Conservation (phyloP, 805 yeast genomes). For the Kodamaea nitidulidarum region DNA sequence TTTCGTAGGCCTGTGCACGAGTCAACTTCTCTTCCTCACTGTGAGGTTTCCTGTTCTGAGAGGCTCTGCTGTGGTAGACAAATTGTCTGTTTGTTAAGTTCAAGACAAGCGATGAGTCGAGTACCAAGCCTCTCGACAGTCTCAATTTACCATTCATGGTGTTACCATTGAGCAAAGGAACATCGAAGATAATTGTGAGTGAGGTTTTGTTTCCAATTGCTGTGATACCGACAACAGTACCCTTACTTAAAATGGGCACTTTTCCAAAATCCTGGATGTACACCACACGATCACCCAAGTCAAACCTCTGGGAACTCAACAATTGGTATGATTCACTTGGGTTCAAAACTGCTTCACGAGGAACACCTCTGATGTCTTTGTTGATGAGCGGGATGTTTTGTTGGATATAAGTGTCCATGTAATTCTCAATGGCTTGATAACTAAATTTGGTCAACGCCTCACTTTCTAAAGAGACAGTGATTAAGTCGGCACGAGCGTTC, state of each 20-base stretch:
- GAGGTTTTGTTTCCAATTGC: conserved; percentile 59
- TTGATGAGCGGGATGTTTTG: conserved; percentile 42
- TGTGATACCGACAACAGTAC: conserved; percentile 74
- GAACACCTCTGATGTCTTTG: conserved; percentile 73
- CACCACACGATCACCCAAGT: conserved; percentile 84
- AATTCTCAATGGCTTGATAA: conserved; percentile 62
- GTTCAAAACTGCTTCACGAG: conserved; percentile 74
- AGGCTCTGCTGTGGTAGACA: conserved; percentile 68
- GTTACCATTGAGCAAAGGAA: conserved; percentile 77
- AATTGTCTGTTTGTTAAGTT: conserved; percentile 74
- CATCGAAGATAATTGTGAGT: conserved; percentile 79
- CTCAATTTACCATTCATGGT: conserved; percentile 71
- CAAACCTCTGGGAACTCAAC: conserved; percentile 70
- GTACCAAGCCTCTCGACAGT: conserved; percentile 77
- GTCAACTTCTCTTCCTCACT: conserved; percentile 18
- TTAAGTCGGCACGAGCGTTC: conserved; percentile 44
- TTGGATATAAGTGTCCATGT: conserved; percentile 45
- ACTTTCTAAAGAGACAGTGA: conserved; percentile 68
- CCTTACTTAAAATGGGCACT: conserved; percentile 81
- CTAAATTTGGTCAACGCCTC: conserved; percentile 70
- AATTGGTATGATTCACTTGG: conserved; percentile 69
- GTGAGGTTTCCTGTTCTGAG: conserved; percentile 36
- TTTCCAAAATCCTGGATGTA: conserved; percentile 84
- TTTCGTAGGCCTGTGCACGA: conserved; percentile 8
- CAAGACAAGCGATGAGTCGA: conserved; percentile 77